Evolutionary conservation across 2,329 filamentous ascomycete species (phyloP), one percentile per base, ranked within the genome.

Genomic region (Penicillium sp.): DNA sequence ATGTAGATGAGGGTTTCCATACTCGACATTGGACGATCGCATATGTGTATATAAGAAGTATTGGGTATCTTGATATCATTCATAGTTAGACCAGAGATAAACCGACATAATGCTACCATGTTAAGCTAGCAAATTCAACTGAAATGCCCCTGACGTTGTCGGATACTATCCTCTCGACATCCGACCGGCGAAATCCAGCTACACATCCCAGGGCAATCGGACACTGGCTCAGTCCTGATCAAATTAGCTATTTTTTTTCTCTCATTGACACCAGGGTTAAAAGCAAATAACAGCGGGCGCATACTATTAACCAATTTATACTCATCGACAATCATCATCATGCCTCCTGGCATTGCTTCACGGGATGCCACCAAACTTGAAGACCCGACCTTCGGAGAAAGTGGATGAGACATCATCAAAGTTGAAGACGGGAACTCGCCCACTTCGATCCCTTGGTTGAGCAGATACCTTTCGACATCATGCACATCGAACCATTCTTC

Each of bases 401-500:
- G 9, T 1, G 29, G 9, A 47, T 16, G 35, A 16, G n/a, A 16
- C 26, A 41, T 30, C 14, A 23, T 11, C 11, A 32, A 34, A 4
- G 11, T 1, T 10, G 38, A 16, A 1, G 44, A 23, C 9, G 51
- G 32, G n/a, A 42, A 53, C 1, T 48, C 38, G 14, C 51, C 43
- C 26, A 41, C n/a, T 13, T 5, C 6, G n/a, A 53, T 49, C 2
- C 54, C 54, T 42, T 51, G 52, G 9, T 48, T 49, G 11, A 48
- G 32, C 32, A 63, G 29, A 42, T 56, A 63, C 8, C 57, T 56
- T 30, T 64, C 61, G 2, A 64, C 42, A 46, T 64, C 62, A 40
- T 57, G 51, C 10, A 55, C 47, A 45, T 64, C 62, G 32, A 61
- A 63, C 62, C 62, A 64, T 19, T 63, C 53, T 30, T 61, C 51